A percentile compares a stretch with the other conserved stretches of the same genome.
phyloP scores from a whole-genome alignment of 2,329 filamentous ascomycete genomes.

The Penicillium crustosum region DNA sequence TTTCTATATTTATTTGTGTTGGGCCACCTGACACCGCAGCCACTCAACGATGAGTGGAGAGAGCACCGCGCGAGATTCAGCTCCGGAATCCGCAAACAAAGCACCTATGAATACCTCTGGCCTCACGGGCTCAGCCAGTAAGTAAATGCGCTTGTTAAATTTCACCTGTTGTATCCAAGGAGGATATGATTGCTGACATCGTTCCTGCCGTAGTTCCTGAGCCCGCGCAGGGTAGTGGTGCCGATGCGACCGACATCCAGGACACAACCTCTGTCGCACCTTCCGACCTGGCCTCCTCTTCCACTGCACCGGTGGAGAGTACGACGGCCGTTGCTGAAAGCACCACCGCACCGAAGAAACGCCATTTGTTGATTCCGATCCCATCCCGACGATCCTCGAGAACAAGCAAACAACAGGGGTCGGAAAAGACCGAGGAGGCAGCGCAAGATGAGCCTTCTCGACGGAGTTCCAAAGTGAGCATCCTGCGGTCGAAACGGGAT shows the following conservation, averaged over 20 bases:
- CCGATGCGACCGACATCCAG: constrained; percentile 26
- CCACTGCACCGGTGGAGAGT: constrained; percentile 8
- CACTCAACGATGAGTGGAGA: constrained; percentile 37
- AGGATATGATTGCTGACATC: constrained; percentile 14
- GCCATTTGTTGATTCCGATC: constrained; percentile 38
- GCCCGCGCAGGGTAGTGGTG: constrained; percentile 22
- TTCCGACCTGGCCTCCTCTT: constrained; percentile 16
- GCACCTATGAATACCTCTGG: constrained; percentile 35
- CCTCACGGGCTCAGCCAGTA: constrained; percentile 29
- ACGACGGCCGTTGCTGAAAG: constrained; percentile 17
- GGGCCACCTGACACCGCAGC: constrained; percentile 15
- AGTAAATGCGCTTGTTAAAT: constrained; percentile 16
- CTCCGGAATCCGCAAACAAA: constrained; percentile 32
- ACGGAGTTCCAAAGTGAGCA: constrained; percentile 65
- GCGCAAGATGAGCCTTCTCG: constrained; percentile 49
- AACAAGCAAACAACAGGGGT: constrained; percentile 35
- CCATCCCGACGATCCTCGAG: constrained; percentile 43
- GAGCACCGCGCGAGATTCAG: constrained; percentile 31
- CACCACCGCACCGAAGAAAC: constrained; percentile 36
- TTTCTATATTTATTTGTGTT: constrained; percentile 11
- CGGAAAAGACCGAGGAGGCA: constrained; percentile 36
- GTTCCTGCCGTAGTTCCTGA: constrained; percentile 27
- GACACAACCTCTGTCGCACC: constrained; percentile 22
- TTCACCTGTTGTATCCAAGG: constrained; percentile 1
- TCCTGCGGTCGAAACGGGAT: constrained; percentile 63